Evolutionary conservation across 257 asterid genomes (phyloP).

Genomic region (Gentiana straminea): DNA sequence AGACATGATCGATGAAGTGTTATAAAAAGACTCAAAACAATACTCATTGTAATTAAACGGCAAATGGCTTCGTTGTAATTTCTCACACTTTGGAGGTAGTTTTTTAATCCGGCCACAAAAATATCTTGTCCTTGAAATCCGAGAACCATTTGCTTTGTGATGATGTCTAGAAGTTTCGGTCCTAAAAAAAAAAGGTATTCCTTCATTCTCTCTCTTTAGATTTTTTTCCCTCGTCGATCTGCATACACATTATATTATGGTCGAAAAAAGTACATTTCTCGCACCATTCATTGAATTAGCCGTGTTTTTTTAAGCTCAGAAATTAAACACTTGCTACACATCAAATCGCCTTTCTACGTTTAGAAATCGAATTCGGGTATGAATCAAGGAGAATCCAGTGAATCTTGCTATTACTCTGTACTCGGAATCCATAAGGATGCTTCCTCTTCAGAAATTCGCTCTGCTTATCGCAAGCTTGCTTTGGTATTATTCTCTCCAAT

Average conservation of each 20-base stretch:
- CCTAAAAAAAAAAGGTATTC: neutral
- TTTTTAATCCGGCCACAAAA: slow-evolving; percentile 14
- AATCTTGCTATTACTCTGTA: slow-evolving; percentile 65
- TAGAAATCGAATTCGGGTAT: slow-evolving; percentile 13
- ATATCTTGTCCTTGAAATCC: slow-evolving; percentile 28
- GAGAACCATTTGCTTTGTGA: no score
- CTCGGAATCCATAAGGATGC: slow-evolving; percentile 76
- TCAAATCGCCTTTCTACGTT: neutral
- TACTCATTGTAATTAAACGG: no score
- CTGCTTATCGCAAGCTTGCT: slow-evolving; percentile 87
- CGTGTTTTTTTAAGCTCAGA: slow-evolving; percentile 1
- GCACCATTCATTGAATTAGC: neutral
- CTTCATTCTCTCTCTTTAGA: neutral
- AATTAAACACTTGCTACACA: neutral
- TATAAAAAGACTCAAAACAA: no score
- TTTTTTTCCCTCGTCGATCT: neutral
- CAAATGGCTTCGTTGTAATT: slow-evolving; percentile 34
- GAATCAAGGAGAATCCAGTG: slow-evolving; percentile 61
- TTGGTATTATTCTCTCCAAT: slow-evolving; percentile 25
- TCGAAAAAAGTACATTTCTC: neutral
- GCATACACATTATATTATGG: neutral
- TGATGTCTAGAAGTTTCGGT: slow-evolving; percentile 46
- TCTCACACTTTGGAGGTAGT: neutral
- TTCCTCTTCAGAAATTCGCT: slow-evolving; percentile 66
- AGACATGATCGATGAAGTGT: no score